Percentiles rank a stretch among this genome's conserved stretches.
Conservation (phyloP, 306 rosid species). For the Vigna mungo region DNA sequence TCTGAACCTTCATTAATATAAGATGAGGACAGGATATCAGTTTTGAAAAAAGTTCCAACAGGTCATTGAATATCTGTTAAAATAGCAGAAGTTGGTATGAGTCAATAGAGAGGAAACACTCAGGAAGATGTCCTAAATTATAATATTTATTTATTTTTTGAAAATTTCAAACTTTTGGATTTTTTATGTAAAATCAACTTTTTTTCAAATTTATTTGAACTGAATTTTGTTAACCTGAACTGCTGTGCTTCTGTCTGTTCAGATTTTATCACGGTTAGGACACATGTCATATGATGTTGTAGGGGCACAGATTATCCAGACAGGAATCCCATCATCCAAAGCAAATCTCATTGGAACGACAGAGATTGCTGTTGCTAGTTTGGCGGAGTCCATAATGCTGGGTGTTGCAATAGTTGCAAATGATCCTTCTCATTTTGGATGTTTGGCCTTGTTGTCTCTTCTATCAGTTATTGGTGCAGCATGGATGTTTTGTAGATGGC, state of each 20-base stretch:
- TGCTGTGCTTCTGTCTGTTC: conserved; percentile 42
- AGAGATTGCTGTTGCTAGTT: conserved; percentile 92
- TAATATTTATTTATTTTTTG: conserved; percentile 4
- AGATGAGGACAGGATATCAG: not conserved
- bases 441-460: conserved; percentile 78
- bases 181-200: not conserved
- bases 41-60: conserved; percentile 10
- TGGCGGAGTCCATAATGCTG: conserved; percentile 90
- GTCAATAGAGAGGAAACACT: not conserved
- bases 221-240: conserved; percentile 24
- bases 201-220: conserved; percentile 3
- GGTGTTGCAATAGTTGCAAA: conserved; percentile 90
- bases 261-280: conserved; percentile 90
- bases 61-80: conserved; percentile 10
- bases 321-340: conserved; percentile 93
- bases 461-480: conserved; percentile 90
- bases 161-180: conserved; percentile 4
- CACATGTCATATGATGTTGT: conserved; percentile 97
- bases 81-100: not conserved
- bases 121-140: conserved; percentile 9
- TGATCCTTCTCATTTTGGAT: conserved; percentile 80
- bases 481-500: conserved; percentile 84
- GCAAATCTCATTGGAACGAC: conserved; percentile 93
- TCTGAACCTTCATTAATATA: conserved; percentile 26
- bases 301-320: conserved; percentile 93